phyloP scores from a whole-genome alignment of 192 early-diverging fungal genomes.

The Chytriomyces hyalinus region DNA sequence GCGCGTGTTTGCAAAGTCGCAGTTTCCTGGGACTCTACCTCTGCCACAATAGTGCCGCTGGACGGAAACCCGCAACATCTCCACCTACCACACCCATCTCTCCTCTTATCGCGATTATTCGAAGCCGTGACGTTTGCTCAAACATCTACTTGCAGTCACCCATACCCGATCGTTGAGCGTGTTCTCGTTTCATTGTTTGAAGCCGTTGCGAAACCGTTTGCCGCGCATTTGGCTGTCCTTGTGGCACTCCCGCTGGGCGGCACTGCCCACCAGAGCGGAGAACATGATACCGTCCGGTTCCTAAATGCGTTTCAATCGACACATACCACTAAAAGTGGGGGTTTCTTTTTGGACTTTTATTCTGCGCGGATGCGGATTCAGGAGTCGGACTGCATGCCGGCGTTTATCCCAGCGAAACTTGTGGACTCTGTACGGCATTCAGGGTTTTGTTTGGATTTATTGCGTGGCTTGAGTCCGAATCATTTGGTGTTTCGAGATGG shows the following conservation, averaged over 20 bases:
- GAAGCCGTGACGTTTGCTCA: too few relatives aligned
- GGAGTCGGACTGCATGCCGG: neutral
- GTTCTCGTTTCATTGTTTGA: too few relatives aligned
- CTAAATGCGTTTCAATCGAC: too few relatives aligned
- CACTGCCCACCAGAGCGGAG: too few relatives aligned
- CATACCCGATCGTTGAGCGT: too few relatives aligned
- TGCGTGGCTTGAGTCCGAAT: constrained; percentile 13
- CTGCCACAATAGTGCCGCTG: neutral
- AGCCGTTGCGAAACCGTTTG: too few relatives aligned
- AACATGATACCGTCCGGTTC: too few relatives aligned
- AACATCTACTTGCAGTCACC: too few relatives aligned
- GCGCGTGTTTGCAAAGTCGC: neutral
- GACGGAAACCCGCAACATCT: neutral
- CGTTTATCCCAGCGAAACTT: constrained; percentile 19
- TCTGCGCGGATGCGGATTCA: neutral
- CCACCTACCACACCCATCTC: neutral
- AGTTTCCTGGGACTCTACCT: neutral
- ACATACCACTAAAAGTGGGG: too few relatives aligned
- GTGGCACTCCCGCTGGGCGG: too few relatives aligned
- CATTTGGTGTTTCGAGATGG: constrained; percentile 1
- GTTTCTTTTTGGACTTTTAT: neutral
- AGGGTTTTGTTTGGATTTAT: constrained; percentile 14
- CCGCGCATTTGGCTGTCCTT: too few relatives aligned
- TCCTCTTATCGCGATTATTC: neutral
- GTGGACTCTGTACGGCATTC: constrained; percentile 15